These are phyloP conservation scores for Aspergillus sergii DNA, from an alignment of 2,329 filamentous ascomycete species.

Conservation along the genomic window DNA sequence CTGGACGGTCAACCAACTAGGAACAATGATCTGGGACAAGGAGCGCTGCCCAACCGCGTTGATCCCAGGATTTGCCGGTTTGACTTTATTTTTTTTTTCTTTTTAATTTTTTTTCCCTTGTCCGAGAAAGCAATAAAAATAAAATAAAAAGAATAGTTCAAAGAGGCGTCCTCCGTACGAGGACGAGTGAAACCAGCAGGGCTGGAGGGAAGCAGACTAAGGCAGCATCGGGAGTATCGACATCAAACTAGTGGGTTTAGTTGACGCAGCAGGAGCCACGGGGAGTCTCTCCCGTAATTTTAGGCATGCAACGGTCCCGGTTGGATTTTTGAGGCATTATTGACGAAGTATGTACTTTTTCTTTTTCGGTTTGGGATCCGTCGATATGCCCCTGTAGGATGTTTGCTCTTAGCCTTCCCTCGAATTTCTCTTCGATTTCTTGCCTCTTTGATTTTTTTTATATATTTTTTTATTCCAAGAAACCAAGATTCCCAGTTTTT, in stretches of 20 bases:
- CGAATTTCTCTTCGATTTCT: background rate
- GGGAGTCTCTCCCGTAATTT: conserved; percentile 1
- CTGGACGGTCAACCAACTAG: background rate
- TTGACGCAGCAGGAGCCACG: background rate
- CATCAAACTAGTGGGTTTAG: background rate
- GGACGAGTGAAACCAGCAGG: background rate
- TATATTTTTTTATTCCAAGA: background rate
- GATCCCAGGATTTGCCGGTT: background rate
- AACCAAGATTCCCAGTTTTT: background rate
- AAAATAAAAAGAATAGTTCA: background rate
- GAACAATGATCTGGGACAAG: background rate
- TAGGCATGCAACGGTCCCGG: background rate
- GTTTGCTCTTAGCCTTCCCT: no score
- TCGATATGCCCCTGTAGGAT: no score
- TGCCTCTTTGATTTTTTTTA: background rate
- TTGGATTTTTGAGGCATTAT: background rate
- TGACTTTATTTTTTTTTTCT: background rate
- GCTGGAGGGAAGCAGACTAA: conserved; percentile 1
- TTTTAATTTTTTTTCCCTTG: no score
- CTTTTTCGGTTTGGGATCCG: background rate
- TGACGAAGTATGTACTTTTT: background rate
- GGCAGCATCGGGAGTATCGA: background rate
- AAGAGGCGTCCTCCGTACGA: background rate
- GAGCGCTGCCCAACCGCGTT: background rate
- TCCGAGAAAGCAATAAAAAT: background rate